Evolutionary conservation across 1,284 basidiomycete species (phyloP), one percentile per base, ranked within the genome.

Genomic region (Singerocomus rubriflavus): DNA sequence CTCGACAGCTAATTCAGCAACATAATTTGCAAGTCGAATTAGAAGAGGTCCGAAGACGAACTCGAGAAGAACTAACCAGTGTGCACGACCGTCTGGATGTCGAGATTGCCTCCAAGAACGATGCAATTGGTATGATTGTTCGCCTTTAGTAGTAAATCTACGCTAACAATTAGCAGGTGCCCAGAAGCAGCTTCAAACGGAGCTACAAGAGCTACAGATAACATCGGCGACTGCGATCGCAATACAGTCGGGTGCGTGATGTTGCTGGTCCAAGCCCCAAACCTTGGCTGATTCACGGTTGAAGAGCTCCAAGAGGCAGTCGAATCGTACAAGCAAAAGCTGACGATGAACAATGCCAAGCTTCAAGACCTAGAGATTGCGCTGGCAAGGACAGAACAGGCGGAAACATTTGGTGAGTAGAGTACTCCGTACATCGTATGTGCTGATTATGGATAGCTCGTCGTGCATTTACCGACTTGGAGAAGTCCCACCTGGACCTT

Each of bases 321-420:
- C 25, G 80, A 85, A 57, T 74, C 80, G 6, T 83, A 85, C 69
- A 83, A 85, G 60, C 69, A 76, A 21, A 88, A 89, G 62, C 77
- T 81, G 29, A 75, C 79, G 41, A 73, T 75, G 1, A 82, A 82
- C 52, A 77, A 81, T 36, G 76, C 78, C 48, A 77, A 79, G n/a
- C 73, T 88, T 27, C 85, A 91, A 66, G 79, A 80, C 16, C 77
- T 82, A 5, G 88, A 91, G 61, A 80, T 88, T 47, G 81, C 81
- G 2, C 75, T 79, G 41, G 83, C 79, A 6, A 88, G 84, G 57
- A 75, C 80, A 17, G 76, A 80, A 41, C 80, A 85, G 36, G 79
- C 79, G 8, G 88, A 89, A 67, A 76, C 79, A 5, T 73, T 79
- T 59, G 75, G 87, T 88, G 56, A 46, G 73, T 58, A 39, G 5